Conservation (phyloP, 768 basidiomycete genomes). For the Pleurotus cornucopiae region DNA sequence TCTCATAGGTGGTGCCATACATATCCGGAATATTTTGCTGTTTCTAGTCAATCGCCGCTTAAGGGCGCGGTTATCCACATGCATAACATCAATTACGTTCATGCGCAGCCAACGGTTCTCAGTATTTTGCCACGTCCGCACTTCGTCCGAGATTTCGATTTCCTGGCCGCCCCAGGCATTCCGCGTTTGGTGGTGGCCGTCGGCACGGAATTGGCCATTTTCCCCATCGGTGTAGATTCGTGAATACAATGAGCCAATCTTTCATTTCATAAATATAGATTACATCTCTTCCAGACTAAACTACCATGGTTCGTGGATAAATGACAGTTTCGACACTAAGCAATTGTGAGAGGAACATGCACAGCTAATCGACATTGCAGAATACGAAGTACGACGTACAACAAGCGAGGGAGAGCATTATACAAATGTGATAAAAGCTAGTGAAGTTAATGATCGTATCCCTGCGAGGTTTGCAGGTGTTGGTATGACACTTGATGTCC, state of each 20-base stretch:
- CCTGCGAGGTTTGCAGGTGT: slow-evolving; percentile 4
- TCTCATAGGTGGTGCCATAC: slow-evolving; percentile 69
- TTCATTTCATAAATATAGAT: not conserved
- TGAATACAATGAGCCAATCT: slow-evolving; percentile 11
- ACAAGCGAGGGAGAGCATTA: not conserved
- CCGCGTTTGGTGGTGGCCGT: slow-evolving; percentile 68
- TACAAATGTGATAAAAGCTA: not conserved
- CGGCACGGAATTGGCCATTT: slow-evolving; percentile 53
- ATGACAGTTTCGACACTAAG: no score
- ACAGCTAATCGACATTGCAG: no score
- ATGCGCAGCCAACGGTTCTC: slow-evolving; percentile 61
- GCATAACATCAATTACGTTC: slow-evolving; percentile 60
- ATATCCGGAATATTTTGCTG: slow-evolving; percentile 73
- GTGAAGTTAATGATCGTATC: slow-evolving; percentile 4
- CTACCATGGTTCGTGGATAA: not conserved
- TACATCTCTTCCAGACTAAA: not conserved
- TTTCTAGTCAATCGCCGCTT: slow-evolving; percentile 54
- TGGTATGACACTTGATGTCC: slow-evolving; percentile 8
- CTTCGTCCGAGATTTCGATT: slow-evolving; percentile 73
- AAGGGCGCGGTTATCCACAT: slow-evolving; percentile 69
- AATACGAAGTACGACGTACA: not conserved
- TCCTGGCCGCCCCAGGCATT: slow-evolving; percentile 55
- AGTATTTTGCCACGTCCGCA: slow-evolving; percentile 58
- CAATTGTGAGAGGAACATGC: no score
- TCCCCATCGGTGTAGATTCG: slow-evolving; percentile 61